phyloP scores from a whole-genome alignment of 2,329 filamentous ascomycete species.

The Cordyceps militaris region DNA sequence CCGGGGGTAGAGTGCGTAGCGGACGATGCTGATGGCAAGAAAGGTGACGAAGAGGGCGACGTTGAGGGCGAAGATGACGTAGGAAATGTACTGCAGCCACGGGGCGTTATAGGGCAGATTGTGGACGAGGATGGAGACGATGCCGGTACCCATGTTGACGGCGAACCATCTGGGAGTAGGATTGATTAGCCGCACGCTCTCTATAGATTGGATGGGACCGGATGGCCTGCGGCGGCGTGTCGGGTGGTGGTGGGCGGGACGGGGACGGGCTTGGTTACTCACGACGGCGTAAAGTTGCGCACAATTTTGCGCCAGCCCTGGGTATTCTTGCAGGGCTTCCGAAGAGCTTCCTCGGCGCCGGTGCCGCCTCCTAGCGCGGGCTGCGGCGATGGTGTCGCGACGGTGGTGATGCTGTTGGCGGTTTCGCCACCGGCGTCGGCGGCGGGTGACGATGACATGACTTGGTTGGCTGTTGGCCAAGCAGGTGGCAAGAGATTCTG shows the following conservation, averaged over 20 bases:
- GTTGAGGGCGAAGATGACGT: conserved; percentile 56
- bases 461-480: too few species aligned
- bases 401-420: background rate
- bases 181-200: background rate
- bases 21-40: conserved; percentile 44
- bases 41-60: conserved; percentile 50
- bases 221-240: too few species aligned
- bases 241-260: background rate
- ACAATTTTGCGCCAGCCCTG: conserved; percentile 39
- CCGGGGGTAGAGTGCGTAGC: conserved; percentile 58
- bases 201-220: too few species aligned
- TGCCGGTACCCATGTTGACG: conserved; percentile 60
- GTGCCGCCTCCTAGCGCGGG: conserved; percentile 1
- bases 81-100: conserved; percentile 53
- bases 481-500: too few species aligned
- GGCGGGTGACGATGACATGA: background rate
- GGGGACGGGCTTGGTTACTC: conserved; percentile 18
- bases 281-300: conserved; percentile 50
- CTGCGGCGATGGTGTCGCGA: background rate
- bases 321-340: conserved; percentile 26
- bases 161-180: conserved; percentile 44
- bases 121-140: conserved; percentile 56
- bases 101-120: conserved; percentile 52
- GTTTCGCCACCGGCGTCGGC: background rate
- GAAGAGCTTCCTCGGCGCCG: conserved; percentile 10